These are phyloP conservation scores for Prunus campanulata DNA, from an alignment of 306 rosid species.

Conservation along the genomic window DNA sequence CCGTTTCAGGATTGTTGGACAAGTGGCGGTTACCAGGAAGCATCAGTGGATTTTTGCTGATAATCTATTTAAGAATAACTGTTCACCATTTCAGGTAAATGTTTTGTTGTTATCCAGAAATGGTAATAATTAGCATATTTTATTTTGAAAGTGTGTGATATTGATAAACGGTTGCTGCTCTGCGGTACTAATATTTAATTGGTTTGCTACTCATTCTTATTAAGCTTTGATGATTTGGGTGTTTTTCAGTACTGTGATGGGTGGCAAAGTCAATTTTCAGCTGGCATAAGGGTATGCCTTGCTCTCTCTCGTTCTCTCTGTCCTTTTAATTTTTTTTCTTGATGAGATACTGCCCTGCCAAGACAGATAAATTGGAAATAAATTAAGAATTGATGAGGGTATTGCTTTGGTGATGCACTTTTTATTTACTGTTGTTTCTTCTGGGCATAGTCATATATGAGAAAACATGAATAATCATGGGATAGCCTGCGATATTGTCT, in stretches of 20 bases:
- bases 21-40: constrained; percentile 86
- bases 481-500: constrained; percentile 3
- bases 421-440: background rate
- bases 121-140: constrained; percentile 8
- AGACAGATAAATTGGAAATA: background rate
- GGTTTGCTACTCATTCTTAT: constrained; percentile 24
- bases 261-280: constrained; percentile 86
- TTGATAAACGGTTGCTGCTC: background rate
- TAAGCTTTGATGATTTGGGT: constrained; percentile 17
- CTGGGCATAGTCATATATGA: background rate
- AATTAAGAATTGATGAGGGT: background rate
- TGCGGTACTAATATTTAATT: background rate
- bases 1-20: constrained; percentile 76
- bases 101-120: constrained; percentile 20
- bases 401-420: constrained; percentile 3
- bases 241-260: constrained; percentile 65
- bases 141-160: background rate
- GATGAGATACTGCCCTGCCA: background rate
- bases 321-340: background rate
- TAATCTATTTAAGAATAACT: constrained; percentile 43
- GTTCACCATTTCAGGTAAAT: constrained; percentile 68
- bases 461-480: background rate
- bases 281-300: constrained; percentile 75
- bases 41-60: constrained; percentile 90
- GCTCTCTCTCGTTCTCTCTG: background rate